Evolutionary conservation across 2,329 filamentous ascomycete genomes (phyloP).

Genomic region (Alternaria tenuissima): DNA sequence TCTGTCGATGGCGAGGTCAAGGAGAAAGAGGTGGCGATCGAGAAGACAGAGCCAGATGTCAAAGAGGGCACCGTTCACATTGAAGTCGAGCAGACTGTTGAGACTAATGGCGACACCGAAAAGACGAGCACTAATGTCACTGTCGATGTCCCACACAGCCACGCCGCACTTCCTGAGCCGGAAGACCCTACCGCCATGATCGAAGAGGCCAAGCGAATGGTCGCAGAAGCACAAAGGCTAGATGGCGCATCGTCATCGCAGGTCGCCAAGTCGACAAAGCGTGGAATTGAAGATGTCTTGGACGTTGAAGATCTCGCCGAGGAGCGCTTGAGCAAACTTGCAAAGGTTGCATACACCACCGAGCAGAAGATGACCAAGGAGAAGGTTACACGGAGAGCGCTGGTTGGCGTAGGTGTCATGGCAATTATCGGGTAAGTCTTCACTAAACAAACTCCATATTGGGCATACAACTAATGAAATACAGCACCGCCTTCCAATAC

Average conservation of each 20-base stretch:
- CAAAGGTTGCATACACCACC: constrained; percentile 63
- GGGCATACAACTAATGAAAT: constrained; percentile 23
- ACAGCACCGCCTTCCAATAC: constrained; percentile 43
- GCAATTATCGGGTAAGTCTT: constrained; percentile 86
- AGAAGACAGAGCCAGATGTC: constrained; percentile 18
- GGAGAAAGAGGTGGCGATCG: constrained; percentile 22
- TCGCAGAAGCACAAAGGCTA: constrained; percentile 71
- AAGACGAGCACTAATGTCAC: constrained; percentile 77
- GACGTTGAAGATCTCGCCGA: constrained; percentile 58
- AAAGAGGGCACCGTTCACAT: constrained; percentile 67
- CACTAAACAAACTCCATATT: neutral
- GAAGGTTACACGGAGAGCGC: constrained; percentile 82
- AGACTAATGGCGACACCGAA: constrained; percentile 67
- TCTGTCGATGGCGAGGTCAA: constrained; percentile 56
- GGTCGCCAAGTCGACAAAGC: constrained; percentile 40
- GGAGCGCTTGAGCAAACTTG: constrained; percentile 73
- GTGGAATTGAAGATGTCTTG: constrained; percentile 66
- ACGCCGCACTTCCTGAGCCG: constrained; percentile 73
- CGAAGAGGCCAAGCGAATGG: constrained; percentile 86
- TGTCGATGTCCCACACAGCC: constrained; percentile 75
- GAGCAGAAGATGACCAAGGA: constrained; percentile 85
- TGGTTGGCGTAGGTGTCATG: constrained; percentile 86
- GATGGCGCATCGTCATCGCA: constrained; percentile 44
- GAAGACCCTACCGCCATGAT: constrained; percentile 86
- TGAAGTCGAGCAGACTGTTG: constrained; percentile 71